Evolutionary conservation across 257 asterid genomes (phyloP), one percentile per base, ranked within the genome.

Genomic region (Solanum rostratum): DNA sequence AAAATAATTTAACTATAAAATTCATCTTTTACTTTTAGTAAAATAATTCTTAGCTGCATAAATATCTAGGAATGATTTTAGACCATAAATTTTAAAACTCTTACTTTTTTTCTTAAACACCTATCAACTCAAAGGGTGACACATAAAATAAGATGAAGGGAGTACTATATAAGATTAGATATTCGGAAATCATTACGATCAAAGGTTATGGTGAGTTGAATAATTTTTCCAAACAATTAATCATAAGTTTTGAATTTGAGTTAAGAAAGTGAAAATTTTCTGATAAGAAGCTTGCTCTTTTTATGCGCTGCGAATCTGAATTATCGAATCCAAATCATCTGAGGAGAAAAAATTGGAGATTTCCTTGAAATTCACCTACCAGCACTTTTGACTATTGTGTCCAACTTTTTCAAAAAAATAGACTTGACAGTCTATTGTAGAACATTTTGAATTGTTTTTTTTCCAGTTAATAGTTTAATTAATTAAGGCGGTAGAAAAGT

Each of bases 311-410:
- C 0, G 0, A 63, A 29, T 65, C 0, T 1, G 2, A 29, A 29
- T 29, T 65, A 65, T n/a, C n/a, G n/a, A n/a, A n/a, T n/a, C n/a
- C n/a, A n/a, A n/a, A n/a, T n/a, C n/a, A n/a, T n/a, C n/a, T n/a
- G n/a, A n/a, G n/a, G n/a, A n/a, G n/a, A n/a, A n/a, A n/a, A n/a
- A 65, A 3, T 0, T 24, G 22, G 27, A 87, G 22, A 68, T 79
- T 73, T 29, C 55, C 49, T 84, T 57, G 79, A 59, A 73, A 57
- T 55, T 81, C 85, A 81, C 86, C 87, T 27, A 85, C 88, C 88
- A 27, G 16, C 83, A 49, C 49, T 73, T 15, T 73, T 43, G 30
- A 29, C 45, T 59, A 78, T 59, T 84, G 27, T 55, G 2, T 80
- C 66, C 70, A 55, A 55, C 15, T 29, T 80, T 79, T 30, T 80